These are phyloP conservation scores for Lipomyces spencermartinsiae DNA, from an alignment of 805 yeast genomes.

Conservation along the genomic window DNA sequence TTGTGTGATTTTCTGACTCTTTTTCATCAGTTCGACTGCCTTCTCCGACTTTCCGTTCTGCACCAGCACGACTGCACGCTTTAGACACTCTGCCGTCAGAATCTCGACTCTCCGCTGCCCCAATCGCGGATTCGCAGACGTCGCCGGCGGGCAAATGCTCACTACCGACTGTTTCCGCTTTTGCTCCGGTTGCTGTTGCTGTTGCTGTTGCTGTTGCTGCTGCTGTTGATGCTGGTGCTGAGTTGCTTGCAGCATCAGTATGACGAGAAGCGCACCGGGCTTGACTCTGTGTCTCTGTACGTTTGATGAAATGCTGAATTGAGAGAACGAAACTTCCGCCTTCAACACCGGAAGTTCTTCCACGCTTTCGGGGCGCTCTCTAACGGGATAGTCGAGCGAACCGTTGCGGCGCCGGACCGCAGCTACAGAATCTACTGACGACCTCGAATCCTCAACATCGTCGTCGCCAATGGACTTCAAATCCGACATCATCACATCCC, in stretches of 20 bases:
- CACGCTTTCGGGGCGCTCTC: constrained; percentile 1
- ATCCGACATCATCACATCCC: constrained; percentile 28
- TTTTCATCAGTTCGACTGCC: constrained; percentile 17
- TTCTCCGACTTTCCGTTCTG: constrained; percentile 13
- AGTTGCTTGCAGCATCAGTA: constrained; percentile 10
- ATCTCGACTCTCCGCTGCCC: constrained; percentile 30
- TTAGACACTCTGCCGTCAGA: constrained; percentile 22
- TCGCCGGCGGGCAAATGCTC: constrained; percentile 1
- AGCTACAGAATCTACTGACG: neutral
- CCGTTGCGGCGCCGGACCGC: constrained; percentile 5
- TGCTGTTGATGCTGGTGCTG: neutral
- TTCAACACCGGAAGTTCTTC: constrained; percentile 9
- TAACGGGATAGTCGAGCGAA: neutral
- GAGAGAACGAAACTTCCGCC: constrained; percentile 9
- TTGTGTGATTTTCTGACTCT: constrained; percentile 18
- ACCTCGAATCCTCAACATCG: neutral
- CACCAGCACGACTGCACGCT: constrained; percentile 17
- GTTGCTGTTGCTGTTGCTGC: neutral
- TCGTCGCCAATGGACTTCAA: constrained; percentile 16
- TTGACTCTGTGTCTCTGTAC: constrained; percentile 5
- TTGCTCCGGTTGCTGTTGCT: neutral
- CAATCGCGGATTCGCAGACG: constrained; percentile 14
- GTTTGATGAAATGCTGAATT: constrained; percentile 2
- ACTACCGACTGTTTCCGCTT: constrained; percentile 1
- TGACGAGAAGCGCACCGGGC: constrained; percentile 10